Evolutionary conservation across 2,329 filamentous ascomycete genomes (phyloP), one percentile per base, ranked within the genome.

Genomic region (Graphilbum fragrans): DNA sequence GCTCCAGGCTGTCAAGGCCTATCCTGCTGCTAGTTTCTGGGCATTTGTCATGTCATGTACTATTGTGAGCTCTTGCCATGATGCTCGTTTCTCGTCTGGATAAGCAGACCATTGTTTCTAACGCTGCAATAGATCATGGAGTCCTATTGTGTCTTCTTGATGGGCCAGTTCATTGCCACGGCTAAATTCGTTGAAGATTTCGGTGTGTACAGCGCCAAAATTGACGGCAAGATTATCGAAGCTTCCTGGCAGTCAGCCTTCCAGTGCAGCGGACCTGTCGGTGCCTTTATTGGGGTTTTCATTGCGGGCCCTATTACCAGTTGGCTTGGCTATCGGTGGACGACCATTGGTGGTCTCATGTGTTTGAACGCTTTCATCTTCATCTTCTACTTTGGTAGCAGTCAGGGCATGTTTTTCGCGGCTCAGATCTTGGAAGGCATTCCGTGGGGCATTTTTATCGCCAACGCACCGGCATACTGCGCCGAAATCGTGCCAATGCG

Each of bases 381-480:
- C 51, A 53, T 58, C 38, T 63, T 65, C 47, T 71, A 61, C 50
- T 71, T 67, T 43, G 67, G 55, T 49, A 54, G 65, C 43, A 62
- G 29, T 16, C 29, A 31, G 29, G 29, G 29, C 29, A 31, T 70
- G 47, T 58, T 71, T 45, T 67, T 77, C 50, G 64, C 63, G 4
- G 61, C 66, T 31, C 74, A 80, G 60, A 58, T 76, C 42, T 63
- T 80, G 37, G 73, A 77, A 55, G 76, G 76, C 45, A 53, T 80
- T 5, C 76, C 76, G 3, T 80, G 76, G 76, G 76, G 76, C 21
- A 70, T 80, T 51, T 80, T 80, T 56, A 76, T 78, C 49, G 74
- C 75, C 53, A 78, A 78, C 53, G 67, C 75, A 5, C 76, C 76
- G 1, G 75, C 76, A 7, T 80, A 79, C 61, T 74, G 67, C 56